phyloP scores from a whole-genome alignment of 306 rosid genomes.

The Ochetophila trinervis region DNA sequence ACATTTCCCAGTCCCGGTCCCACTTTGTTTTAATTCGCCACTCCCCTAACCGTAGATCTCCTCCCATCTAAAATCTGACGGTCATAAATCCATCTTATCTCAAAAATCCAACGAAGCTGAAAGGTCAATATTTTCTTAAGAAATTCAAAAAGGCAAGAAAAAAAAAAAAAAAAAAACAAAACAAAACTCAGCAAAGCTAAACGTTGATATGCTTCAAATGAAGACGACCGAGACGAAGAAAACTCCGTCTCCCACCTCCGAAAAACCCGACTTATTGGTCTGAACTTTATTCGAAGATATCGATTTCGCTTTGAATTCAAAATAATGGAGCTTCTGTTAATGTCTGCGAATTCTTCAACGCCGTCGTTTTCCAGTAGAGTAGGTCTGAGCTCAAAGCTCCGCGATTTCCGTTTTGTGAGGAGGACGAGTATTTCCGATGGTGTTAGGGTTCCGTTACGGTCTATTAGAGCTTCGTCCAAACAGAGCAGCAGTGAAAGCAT shows the following conservation, averaged over 20 bases:
- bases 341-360: slow-evolving; percentile 40
- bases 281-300: background rate
- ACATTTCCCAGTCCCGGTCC: background rate
- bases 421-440: slow-evolving; percentile 17
- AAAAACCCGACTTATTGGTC: slow-evolving; percentile 7
- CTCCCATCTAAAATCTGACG: background rate
- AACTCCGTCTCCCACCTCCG: slow-evolving; percentile 6
- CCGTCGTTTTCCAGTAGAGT: slow-evolving; percentile 40
- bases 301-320: background rate
- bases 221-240: slow-evolving; percentile 19
- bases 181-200: slow-evolving; percentile 15
- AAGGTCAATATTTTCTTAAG: background rate
- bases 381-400: slow-evolving; percentile 37
- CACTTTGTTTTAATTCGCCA: background rate
- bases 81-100: background rate
- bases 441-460: slow-evolving; percentile 25
- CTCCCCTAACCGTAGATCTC: slow-evolving; percentile 15
- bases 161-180: background rate
- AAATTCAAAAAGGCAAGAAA: background rate
- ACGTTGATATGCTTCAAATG: slow-evolving; percentile 1
- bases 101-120: background rate
- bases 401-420: slow-evolving; percentile 39
- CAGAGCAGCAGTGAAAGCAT: slow-evolving; percentile 52
- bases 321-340: slow-evolving; percentile 31
- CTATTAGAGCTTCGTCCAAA: slow-evolving; percentile 65